Evolutionary conservation across 2,329 filamentous ascomycete species (phyloP).

Genomic region (Phyllosticta citribraziliensis): DNA sequence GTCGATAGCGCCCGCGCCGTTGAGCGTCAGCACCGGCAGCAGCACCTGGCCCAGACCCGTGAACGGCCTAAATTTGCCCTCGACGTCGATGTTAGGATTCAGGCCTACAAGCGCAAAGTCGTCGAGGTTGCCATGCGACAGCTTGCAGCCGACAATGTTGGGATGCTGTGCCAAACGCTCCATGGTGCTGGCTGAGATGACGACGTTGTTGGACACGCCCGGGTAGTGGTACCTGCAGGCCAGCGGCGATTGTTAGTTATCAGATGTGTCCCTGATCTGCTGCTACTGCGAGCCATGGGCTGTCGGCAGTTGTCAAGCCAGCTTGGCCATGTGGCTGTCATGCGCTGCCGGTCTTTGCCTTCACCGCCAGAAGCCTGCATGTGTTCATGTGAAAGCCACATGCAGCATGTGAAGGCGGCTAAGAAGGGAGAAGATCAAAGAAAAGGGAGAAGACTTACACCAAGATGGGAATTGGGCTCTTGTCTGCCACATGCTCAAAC

Average conservation of each 20-base stretch:
- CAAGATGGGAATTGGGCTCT: conserved; percentile 46
- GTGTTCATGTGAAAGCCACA: background rate
- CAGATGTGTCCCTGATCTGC: background rate
- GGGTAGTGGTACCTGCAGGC: conserved; percentile 46
- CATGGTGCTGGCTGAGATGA: conserved; percentile 44
- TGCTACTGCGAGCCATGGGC: background rate
- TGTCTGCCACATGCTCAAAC: conserved; percentile 47
- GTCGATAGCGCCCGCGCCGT: conserved; percentile 52
- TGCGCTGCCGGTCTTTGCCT: no score
- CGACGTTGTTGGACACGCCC: conserved; percentile 52
- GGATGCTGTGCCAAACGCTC: conserved; percentile 45
- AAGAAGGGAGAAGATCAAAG: background rate
- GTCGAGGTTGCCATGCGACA: conserved; percentile 53
- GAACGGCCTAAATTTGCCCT: conserved; percentile 43
- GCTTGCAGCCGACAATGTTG: conserved; percentile 56
- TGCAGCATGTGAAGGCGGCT: background rate
- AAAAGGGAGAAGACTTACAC: conserved; percentile 33
- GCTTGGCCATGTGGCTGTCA: no score
- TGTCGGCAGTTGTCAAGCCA: no score
- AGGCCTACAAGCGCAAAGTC: conserved; percentile 46
- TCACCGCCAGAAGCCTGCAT: background rate
- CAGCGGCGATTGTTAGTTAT: background rate
- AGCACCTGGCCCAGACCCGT: conserved; percentile 54
- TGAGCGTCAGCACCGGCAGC: conserved; percentile 48
- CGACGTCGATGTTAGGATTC: conserved; percentile 44